Evolutionary conservation across 805 yeast genomes (phyloP).

Genomic region (Ascoidea asiatica): DNA sequence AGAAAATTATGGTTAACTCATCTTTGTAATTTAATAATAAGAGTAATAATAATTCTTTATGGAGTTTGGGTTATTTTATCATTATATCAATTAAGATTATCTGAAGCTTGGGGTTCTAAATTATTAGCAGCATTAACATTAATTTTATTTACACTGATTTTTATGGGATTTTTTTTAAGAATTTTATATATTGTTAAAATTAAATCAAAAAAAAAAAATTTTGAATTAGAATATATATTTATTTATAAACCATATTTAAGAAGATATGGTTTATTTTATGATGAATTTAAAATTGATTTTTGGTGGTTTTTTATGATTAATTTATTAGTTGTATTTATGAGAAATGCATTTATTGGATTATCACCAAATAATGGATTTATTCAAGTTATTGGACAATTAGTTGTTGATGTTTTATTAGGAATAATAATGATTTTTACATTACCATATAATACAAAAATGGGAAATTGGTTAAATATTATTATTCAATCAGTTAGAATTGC

Average conservation of each 20-base stretch:
- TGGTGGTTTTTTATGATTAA: slow-evolving; percentile 20
- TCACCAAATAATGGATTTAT: slow-evolving; percentile 19
- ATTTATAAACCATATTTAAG: slow-evolving; percentile 17
- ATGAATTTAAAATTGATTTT: slow-evolving; percentile 16
- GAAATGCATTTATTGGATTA: slow-evolving; percentile 19
- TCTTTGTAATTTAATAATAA: too few relatives aligned
- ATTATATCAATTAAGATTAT: slow-evolving; percentile 17
- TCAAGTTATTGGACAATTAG: slow-evolving; percentile 20
- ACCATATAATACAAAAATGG: slow-evolving; percentile 18
- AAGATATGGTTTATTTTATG: slow-evolving; percentile 19
- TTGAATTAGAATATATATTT: slow-evolving; percentile 13
- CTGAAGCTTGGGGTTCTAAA: slow-evolving; percentile 18
- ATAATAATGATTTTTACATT: slow-evolving; percentile 10
- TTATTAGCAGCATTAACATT: slow-evolving; percentile 17
- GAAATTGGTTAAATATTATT: slow-evolving; percentile 16
- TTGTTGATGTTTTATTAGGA: slow-evolving; percentile 14
- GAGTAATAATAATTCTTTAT: slow-evolving; percentile 17
- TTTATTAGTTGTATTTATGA: slow-evolving; percentile 13
- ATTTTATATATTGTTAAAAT: slow-evolving; percentile 14
- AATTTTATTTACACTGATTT: slow-evolving; percentile 13
- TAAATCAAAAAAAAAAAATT: slow-evolving; percentile 12
- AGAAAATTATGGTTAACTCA: too few relatives aligned
- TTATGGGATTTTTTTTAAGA: slow-evolving; percentile 13
- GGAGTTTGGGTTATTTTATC: slow-evolving; percentile 19
- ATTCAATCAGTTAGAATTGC: slow-evolving; percentile 16